phyloP scores from a whole-genome alignment of 23 red algal species.

The Cyanidium caldarium region DNA sequence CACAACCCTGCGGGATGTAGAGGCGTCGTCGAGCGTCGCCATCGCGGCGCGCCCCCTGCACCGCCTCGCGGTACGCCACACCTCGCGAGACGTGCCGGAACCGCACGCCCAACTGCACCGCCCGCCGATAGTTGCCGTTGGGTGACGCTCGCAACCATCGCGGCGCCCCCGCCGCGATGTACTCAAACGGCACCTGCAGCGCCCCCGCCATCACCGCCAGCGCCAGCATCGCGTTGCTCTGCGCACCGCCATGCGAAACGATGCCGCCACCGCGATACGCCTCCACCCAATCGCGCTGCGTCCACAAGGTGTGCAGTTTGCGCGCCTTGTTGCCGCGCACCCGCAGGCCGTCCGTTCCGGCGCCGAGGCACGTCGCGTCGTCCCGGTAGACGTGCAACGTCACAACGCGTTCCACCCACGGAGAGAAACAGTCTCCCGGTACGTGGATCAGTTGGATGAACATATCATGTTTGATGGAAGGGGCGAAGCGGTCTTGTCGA shows the following conservation, averaged over 20 bases:
- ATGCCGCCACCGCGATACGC: background rate
- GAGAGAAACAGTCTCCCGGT: too few species aligned
- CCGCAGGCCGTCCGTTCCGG: background rate
- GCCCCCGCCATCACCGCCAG: constrained; percentile 16
- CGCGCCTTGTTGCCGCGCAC: constrained; percentile 30
- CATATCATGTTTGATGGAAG: too few species aligned
- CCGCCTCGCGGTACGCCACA: background rate
- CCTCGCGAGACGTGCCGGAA: background rate
- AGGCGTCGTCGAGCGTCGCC: too few species aligned
- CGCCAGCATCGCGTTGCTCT: constrained; percentile 54
- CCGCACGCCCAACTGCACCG: constrained; percentile 20
- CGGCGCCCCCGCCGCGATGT: constrained; percentile 22
- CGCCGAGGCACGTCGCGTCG: background rate
- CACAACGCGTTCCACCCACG: too few species aligned
- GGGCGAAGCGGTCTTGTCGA: too few species aligned
- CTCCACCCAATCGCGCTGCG: background rate
- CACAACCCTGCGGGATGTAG: constrained; percentile 36
- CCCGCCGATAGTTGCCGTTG: constrained; percentile 17
- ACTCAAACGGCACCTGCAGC: constrained; percentile 18
- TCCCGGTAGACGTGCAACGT: background rate
- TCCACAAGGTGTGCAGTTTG: constrained; percentile 25
- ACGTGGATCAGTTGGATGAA: too few species aligned
- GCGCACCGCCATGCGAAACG: constrained; percentile 36
- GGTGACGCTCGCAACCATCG: constrained; percentile 1
- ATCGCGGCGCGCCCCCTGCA: too few species aligned